Evolutionary conservation across 805 yeast species (phyloP), one percentile per base, ranked within the genome.

Genomic region (Ogataea trehalophila): DNA sequence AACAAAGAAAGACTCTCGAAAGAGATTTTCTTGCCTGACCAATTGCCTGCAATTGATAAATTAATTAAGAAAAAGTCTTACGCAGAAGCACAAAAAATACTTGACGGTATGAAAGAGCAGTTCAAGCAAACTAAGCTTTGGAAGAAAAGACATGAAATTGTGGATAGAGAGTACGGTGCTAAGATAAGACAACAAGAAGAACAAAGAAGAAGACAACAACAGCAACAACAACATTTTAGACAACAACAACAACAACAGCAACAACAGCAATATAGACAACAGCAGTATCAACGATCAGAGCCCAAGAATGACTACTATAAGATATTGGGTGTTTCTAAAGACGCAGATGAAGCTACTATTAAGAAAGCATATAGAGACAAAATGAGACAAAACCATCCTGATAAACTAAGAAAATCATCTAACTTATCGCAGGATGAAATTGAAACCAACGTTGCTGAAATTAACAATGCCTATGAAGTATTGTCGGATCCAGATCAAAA

Each of bases 391-490:
- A 88, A 77, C 64, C 99, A 92, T 62, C 99, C 99, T 0, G 99
- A 92, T 67, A 94, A 92, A 64, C 83, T 87, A 61, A 81, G 81
- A 58, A 60, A 54, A 16, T 43, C 43, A 11, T 83, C 81, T 34
- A 87, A 83, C 36, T 63, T 85, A 50, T 72, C 82, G 8, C 75
- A 79, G 29, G 87, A 82, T 33, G 77, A 85, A 49, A 84, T 85
- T 35, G 96, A 89, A 65, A 72, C 72, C 43, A 87, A 86, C 58
- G 94, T 92, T 91, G 89, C 95, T 42, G 91, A 85, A 46, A 87
- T 92, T 53, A 94, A 92, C 66, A 88, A 86, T 61, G 98, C 98
- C 0, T 90, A 94, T 65, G 97, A 90, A 62, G 83, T 85, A 2
- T 72, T 92, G 35, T 78, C 90, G 9, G 81, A 86, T 55, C 78